phyloP scores from a whole-genome alignment of 345 rosid species.

The Garcia nutans region DNA sequence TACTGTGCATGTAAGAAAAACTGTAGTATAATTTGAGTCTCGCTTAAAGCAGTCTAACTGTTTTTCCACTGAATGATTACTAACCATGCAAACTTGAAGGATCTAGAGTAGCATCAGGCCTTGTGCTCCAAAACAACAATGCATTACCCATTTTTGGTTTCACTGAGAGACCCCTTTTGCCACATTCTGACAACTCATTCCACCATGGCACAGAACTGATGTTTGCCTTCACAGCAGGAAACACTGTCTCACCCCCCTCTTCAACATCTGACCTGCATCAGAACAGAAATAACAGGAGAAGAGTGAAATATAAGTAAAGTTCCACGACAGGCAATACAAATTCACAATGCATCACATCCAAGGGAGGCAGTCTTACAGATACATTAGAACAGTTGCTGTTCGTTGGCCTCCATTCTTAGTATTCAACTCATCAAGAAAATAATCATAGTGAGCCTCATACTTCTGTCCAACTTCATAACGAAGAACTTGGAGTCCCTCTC shows the following conservation, averaged over 20 bases:
- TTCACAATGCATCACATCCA: background rate
- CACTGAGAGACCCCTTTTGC: slow-evolving; percentile 62
- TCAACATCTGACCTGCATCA: slow-evolving; percentile 84
- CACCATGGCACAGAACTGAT: slow-evolving; percentile 67
- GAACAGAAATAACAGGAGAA: background rate
- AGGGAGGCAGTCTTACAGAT: slow-evolving; percentile 54
- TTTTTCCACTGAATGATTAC: slow-evolving; percentile 12
- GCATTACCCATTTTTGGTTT: slow-evolving; percentile 91
- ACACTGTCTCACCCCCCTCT: slow-evolving; percentile 96
- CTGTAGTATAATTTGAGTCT: slow-evolving; percentile 10
- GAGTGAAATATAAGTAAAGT: background rate
- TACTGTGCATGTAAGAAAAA: slow-evolving; percentile 6
- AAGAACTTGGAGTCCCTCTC: slow-evolving; percentile 89
- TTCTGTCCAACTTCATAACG: slow-evolving; percentile 87
- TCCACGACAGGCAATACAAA: background rate
- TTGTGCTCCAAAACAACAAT: slow-evolving; percentile 88
- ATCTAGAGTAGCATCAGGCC: slow-evolving; percentile 82
- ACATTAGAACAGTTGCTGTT: slow-evolving; percentile 89
- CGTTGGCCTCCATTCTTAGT: slow-evolving; percentile 89
- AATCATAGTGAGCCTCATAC: slow-evolving; percentile 85
- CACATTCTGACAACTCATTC: slow-evolving; percentile 86
- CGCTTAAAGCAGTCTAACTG: slow-evolving; percentile 4
- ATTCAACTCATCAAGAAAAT: slow-evolving; percentile 87
- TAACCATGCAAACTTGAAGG: slow-evolving; percentile 88
- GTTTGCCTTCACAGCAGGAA: slow-evolving; percentile 70